Evolutionary conservation across 2,329 filamentous ascomycete genomes (phyloP), one percentile per base, ranked within the genome.

Genomic region (Aureobasidium uvarum): DNA sequence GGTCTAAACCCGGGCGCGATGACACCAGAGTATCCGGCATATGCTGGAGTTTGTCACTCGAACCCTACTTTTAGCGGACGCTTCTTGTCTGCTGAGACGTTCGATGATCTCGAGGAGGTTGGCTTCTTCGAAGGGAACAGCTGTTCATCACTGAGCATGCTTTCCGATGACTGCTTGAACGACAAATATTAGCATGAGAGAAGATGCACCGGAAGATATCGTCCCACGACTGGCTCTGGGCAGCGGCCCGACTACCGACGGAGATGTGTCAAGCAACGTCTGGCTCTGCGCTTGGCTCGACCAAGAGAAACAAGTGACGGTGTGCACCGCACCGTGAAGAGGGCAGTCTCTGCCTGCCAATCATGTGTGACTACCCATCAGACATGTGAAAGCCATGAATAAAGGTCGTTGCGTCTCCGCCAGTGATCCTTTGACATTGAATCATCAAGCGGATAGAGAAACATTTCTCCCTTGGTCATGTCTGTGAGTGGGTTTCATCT

Each of bases 221-320:
- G 56, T 25, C 31, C 41, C 18, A n/a, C 31, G 28, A 46, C 43
- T 60, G 56, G 41, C 25, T 41, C 56, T 60, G 41, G 55, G 43
- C 56, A 48, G 28, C 56, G 56, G 56, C 56, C 56, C 56, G 56
- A 48, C 28, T 60, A 31, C 41, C 56, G 56, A 48, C 6, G n/a
- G n/a, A 48, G 41, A 48, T 60, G 56, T 58, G 39, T 58, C 39
- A 58, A 41, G 38, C 31, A 60, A 60, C 56, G 41, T 60, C 54
- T 18, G 39, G 23, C 28, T 60, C 31, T 38, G 18, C 13, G 41
- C 8, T 48, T 23, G 23, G 8, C 13, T 28, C 36, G 38, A n/a
- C 43, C 41, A 31, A 48, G 43, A 41, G 23, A 25, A 46, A 60
- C 28, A 48, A 18, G 56, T 48, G 56, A 48, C 41, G 56, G 41